Base-by-base conservation (phyloP, 2,329 filamentous ascomycete genomes). In the Ophiocordyceps camponoti-floridani region DNA sequence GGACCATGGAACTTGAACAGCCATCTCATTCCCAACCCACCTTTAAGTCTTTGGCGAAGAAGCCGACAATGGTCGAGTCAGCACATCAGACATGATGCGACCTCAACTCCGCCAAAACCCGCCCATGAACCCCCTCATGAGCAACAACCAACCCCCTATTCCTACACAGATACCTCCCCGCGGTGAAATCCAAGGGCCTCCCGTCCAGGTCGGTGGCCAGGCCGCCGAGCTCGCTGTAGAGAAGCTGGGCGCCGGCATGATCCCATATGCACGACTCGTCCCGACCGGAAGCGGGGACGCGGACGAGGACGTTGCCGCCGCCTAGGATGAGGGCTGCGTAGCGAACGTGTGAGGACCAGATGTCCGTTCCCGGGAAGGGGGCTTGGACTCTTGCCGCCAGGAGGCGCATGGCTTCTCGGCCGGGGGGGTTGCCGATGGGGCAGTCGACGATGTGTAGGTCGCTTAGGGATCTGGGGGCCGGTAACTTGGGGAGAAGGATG, bases 211-310 rank as follows among this genome's bases (percentile, higher is more conserved):
- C 73, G 0, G 70, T 74, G 41, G 76, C 61, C 46, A 58, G 61
- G 18, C 73, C 73, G 1, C 73, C 73, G 1, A 68, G 58, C 56
- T 77, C 73, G 45, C 70, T 66, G 45, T 73, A 69, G 28, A 76
- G 58, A 46, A 77, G 58, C 64, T 75, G 73, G 1, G 72, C 71
- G 6, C 72, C 73, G 0, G 72, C 72, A 48, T 77, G 73, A 48
- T 77, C 73, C 73, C 72, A 66, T 35, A 63, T 52, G 43, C 54
- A 60, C 46, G 59, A 57, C 33, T 47, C 49, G 16, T 50, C 46
- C 7, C 43, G 44, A 14, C 40, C 40, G 1, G 45, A 45, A 14
- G 50, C 44, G 11, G 56, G 60, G 12, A 62, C 49, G 6, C 62
- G 55, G 23, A 65, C 46, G 43, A 60, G 56, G 27, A 61, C 46